Evolutionary conservation across 352 stramenopile genomes (phyloP).

Genomic region (Nothophytophthora sp.): DNA sequence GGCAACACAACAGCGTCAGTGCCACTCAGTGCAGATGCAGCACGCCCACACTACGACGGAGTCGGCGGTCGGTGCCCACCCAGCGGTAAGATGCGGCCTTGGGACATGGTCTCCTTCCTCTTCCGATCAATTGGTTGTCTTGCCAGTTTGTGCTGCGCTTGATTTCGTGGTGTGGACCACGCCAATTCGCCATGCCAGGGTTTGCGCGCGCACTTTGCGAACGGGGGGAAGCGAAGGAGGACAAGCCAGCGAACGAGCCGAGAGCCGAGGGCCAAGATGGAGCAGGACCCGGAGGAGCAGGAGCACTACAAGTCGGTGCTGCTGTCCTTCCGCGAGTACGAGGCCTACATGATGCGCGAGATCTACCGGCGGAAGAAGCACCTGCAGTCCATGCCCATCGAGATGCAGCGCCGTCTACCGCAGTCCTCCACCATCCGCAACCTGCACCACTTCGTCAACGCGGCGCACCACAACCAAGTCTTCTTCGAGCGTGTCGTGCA

Average conservation of each 20-base stretch:
- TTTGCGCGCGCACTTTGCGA: neutral
- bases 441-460: slow-evolving; percentile 81
- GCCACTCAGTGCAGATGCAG: neutral
- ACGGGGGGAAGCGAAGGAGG: neutral
- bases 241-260: neutral
- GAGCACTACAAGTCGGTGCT: slow-evolving; percentile 86
- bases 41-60: neutral
- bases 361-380: slow-evolving; percentile 85
- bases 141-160: slow-evolving; percentile 1
- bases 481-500: slow-evolving; percentile 81
- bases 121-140: slow-evolving; percentile 21
- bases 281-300: slow-evolving; percentile 72
- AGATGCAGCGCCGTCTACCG: slow-evolving; percentile 77
- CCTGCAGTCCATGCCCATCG: slow-evolving; percentile 65
- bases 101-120: slow-evolving; percentile 49
- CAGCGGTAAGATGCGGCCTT: slow-evolving; percentile 78
- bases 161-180: slow-evolving; percentile 13
- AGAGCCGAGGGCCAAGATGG: slow-evolving; percentile 19
- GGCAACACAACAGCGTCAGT: neutral
- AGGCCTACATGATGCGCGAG: slow-evolving; percentile 81
- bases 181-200: neutral
- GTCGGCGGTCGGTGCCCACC: slow-evolving; percentile 31
- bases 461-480: slow-evolving; percentile 76
- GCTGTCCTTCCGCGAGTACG: slow-evolving; percentile 87
- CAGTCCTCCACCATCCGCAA: slow-evolving; percentile 73